A percentile compares a stretch with the other conserved stretches of the same genome.
Evolutionary conservation across 1,284 basidiomycete species (phyloP).

Genomic region (Irpex sp.): DNA sequence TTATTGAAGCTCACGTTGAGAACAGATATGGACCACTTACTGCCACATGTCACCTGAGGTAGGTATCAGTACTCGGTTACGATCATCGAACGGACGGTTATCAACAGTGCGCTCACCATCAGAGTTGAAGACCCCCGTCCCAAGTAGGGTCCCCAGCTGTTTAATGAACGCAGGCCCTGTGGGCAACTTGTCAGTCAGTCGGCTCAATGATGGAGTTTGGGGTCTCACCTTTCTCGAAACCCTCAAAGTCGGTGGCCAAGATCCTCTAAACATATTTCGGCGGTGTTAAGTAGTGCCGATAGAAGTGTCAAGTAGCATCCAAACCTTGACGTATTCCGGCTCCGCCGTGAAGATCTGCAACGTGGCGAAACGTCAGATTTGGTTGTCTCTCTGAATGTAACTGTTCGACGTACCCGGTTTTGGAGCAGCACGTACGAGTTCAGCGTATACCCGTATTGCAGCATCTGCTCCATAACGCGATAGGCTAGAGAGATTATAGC

Average conservation of each 20-base stretch:
- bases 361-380: too few relatives aligned
- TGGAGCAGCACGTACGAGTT: slow-evolving; percentile 13
- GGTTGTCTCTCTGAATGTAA: too few relatives aligned
- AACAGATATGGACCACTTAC: slow-evolving; percentile 15
- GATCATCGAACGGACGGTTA: too few relatives aligned
- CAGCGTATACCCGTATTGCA: slow-evolving; percentile 20
- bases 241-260: slow-evolving; percentile 38
- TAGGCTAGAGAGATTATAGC: slow-evolving; percentile 12
- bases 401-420: slow-evolving; percentile 14
- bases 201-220: neutral
- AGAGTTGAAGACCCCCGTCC: slow-evolving; percentile 19
- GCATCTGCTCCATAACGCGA: slow-evolving; percentile 14
- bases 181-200: neutral
- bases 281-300: neutral
- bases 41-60: slow-evolving; percentile 39
- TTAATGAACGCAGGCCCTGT: slow-evolving; percentile 9
- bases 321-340: slow-evolving; percentile 31
- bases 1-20: neutral
- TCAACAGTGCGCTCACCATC: slow-evolving; percentile 29
- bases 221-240: slow-evolving; percentile 38
- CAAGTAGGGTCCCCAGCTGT: slow-evolving; percentile 19
- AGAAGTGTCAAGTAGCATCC: neutral
- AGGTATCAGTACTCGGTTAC: neutral
- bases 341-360: slow-evolving; percentile 28
- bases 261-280: slow-evolving; percentile 25